Evolutionary conservation across 345 rosid species (phyloP).

Genomic region (Hibiscus syriacus): DNA sequence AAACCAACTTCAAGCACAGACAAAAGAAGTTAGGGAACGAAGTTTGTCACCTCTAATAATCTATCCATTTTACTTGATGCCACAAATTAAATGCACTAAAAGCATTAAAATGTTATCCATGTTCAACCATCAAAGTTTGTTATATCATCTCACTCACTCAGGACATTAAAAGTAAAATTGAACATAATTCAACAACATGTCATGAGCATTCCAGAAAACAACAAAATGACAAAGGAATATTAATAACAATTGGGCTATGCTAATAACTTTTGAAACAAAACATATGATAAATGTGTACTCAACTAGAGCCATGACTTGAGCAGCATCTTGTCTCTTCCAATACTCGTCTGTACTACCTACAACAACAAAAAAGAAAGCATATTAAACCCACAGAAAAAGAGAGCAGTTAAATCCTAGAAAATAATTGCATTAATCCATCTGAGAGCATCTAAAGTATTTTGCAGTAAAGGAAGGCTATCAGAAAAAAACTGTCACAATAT

Average conservation of each 20-base stretch:
- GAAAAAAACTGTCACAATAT: background rate
- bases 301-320: slow-evolving; percentile 74
- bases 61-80: background rate
- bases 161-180: background rate
- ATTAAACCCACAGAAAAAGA: background rate
- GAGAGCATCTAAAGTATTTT: background rate
- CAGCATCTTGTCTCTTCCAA: slow-evolving; percentile 87
- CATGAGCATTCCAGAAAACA: background rate
- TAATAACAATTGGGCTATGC: background rate
- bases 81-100: background rate
- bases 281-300: slow-evolving; percentile 22
- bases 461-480: background rate
- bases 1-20: slow-evolving; percentile 53
- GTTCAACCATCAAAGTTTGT: background rate
- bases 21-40: slow-evolving; percentile 14
- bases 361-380: slow-evolving; percentile 12
- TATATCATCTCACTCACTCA: background rate
- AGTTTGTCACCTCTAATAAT: background rate
- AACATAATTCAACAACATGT: background rate
- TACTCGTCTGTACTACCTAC: slow-evolving; percentile 83
- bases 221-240: background rate
- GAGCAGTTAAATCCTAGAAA: background rate
- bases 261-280: background rate
- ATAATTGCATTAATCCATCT: background rate
- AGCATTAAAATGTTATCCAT: background rate